Conservation (phyloP, 129 eudicot species). For the Scalesia atractyloides region DNA sequence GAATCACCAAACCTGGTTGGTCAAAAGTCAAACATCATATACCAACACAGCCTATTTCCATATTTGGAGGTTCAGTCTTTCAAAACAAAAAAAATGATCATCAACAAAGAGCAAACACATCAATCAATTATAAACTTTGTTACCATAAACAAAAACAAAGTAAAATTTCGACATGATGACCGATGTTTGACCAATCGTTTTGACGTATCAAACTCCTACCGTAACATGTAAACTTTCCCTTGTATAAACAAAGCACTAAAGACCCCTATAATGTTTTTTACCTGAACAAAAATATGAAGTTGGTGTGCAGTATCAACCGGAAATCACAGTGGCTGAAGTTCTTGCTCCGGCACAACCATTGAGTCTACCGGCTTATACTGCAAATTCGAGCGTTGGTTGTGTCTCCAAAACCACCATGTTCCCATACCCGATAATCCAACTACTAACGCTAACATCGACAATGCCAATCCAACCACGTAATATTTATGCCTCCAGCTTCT, state of each 20-base stretch:
- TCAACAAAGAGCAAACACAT: background rate
- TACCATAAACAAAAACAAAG: background rate
- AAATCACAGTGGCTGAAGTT: conserved; percentile 78
- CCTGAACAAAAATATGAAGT: conserved; percentile 15
- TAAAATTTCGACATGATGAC: conserved; percentile 1
- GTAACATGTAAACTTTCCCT: conserved; percentile 26
- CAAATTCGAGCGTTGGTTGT: conserved; percentile 46
- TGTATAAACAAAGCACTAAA: conserved; percentile 32
- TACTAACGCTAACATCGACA: conserved; percentile 36
- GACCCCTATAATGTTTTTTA: conserved; percentile 16
- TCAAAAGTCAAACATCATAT: too few relatives aligned
- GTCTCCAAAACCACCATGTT: conserved; percentile 73
- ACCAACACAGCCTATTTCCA: too few relatives aligned
- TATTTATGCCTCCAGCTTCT: conserved; percentile 82
- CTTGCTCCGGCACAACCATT: conserved; percentile 67
- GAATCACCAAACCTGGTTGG: too few relatives aligned
- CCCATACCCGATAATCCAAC: conserved; percentile 55
- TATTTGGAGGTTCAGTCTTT: too few relatives aligned
- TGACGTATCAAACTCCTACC: conserved; percentile 28
- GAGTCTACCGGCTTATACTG: conserved; percentile 84
- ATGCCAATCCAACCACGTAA: conserved; percentile 36
- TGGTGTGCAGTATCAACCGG: background rate
- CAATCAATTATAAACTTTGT: background rate
- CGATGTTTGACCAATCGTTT: conserved; percentile 10
- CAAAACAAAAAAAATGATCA: too few relatives aligned